phyloP scores from a whole-genome alignment of 192 early-diverging fungal genomes.

The Umbelopsis sp. region DNA sequence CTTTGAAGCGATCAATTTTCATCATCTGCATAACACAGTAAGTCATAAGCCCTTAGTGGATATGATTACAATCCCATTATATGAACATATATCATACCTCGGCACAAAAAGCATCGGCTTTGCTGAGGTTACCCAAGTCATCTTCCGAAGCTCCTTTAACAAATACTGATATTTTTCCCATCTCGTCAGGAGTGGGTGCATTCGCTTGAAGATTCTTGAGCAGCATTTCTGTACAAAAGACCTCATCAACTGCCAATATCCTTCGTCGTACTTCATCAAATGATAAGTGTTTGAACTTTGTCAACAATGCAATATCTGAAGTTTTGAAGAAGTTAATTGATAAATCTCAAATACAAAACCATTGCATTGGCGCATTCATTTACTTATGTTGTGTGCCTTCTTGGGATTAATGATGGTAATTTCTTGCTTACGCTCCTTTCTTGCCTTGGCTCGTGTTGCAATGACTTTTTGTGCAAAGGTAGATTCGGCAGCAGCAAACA shows the following conservation, averaged over 20 bases:
- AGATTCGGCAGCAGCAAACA: slow-evolving; percentile 35
- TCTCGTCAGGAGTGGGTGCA: slow-evolving; percentile 72
- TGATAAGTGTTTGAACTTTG: slow-evolving; percentile 63
- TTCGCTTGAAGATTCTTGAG: slow-evolving; percentile 68
- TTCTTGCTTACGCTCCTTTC: slow-evolving; percentile 57
- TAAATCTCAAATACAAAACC: neutral
- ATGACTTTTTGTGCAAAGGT: slow-evolving; percentile 36
- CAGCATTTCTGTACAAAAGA: slow-evolving; percentile 62
- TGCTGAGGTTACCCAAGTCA: slow-evolving; percentile 57
- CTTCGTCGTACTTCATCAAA: slow-evolving; percentile 69
- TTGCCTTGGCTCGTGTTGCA: slow-evolving; percentile 28
- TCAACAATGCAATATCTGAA: slow-evolving; percentile 37
- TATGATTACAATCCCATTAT: too few species aligned
- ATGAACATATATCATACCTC: slow-evolving; percentile 38
- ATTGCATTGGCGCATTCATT: neutral
- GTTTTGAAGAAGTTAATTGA: neutral
- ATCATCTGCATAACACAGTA: slow-evolving; percentile 50
- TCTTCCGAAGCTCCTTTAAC: slow-evolving; percentile 62
- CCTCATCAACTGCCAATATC: slow-evolving; percentile 70
- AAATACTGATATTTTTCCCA: slow-evolving; percentile 72
- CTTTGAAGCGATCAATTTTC: slow-evolving; percentile 76
- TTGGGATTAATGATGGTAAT: slow-evolving; percentile 75
- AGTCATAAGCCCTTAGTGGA: too few species aligned
- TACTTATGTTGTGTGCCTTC: slow-evolving; percentile 65
- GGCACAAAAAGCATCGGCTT: slow-evolving; percentile 75